A percentile compares a stretch with the other conserved stretches of the same genome.
phyloP scores from a whole-genome alignment of 257 asterid species.

The Perilla frutescens region DNA sequence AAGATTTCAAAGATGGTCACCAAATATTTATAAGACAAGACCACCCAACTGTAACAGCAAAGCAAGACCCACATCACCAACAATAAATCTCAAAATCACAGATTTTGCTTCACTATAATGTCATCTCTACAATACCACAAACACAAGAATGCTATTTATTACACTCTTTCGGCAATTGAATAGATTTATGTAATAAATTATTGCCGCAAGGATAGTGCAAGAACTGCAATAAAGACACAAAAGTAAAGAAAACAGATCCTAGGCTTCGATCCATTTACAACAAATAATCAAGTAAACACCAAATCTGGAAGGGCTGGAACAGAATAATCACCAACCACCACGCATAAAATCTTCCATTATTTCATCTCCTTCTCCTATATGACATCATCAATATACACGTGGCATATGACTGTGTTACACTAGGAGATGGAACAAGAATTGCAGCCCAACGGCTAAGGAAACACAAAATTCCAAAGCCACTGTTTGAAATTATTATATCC shows the following conservation, averaged over 20 bases:
- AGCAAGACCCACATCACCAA: slow-evolving; percentile 32
- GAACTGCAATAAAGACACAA: slow-evolving; percentile 11
- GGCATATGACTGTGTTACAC: too few relatives aligned
- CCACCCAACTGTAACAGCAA: slow-evolving; percentile 29
- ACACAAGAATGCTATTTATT: neutral
- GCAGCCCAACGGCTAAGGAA: too few relatives aligned
- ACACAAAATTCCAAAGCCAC: too few relatives aligned
- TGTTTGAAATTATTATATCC: too few relatives aligned
- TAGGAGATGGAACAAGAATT: too few relatives aligned
- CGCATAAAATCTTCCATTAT: neutral
- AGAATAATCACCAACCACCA: neutral
- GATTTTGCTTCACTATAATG: slow-evolving; percentile 12
- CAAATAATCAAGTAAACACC: neutral
- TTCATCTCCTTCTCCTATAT: too few relatives aligned
- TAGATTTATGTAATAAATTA: neutral
- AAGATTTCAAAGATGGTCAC: slow-evolving; percentile 31
- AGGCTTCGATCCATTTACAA: neutral
- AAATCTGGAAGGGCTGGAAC: neutral
- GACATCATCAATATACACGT: too few relatives aligned
- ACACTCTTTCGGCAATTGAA: neutral
- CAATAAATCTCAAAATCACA: slow-evolving; percentile 28
- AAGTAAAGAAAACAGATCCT: neutral
- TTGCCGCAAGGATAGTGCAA: neutral
- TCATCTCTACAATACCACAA: neutral
- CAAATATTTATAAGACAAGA: slow-evolving; percentile 29